These are phyloP conservation scores for Plenodomus biglobosus DNA, from an alignment of 2,329 filamentous ascomycete species.

Conservation along the genomic window DNA sequence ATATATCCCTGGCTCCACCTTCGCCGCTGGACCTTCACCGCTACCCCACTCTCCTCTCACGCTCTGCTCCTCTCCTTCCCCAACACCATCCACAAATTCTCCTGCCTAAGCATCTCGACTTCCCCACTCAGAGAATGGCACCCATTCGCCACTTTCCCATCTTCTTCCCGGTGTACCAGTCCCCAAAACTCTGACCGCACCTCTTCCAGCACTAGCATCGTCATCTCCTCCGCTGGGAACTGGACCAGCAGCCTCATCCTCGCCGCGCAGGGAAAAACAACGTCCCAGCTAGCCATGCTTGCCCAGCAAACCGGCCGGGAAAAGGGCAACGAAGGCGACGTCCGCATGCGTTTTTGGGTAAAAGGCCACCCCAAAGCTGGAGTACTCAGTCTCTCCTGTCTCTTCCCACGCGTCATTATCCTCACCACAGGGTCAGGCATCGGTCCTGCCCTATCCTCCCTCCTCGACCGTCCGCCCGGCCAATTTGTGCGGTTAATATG, in stretches of 20 bases:
- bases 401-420: slow-evolving; percentile 38
- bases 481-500: slow-evolving; percentile 65
- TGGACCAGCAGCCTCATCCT: slow-evolving; percentile 31
- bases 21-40: slow-evolving; percentile 65
- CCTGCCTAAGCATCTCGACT: slow-evolving; percentile 33
- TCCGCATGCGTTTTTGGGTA: slow-evolving; percentile 27
- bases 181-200: too few relatives aligned
- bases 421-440: slow-evolving; percentile 42
- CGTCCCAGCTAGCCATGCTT: neutral
- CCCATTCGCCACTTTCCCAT: slow-evolving; percentile 43
- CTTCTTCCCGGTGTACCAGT: neutral
- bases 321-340: neutral
- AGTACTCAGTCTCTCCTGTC: slow-evolving; percentile 33
- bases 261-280: neutral
- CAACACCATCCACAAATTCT: slow-evolving; percentile 33
- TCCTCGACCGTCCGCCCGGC: slow-evolving; percentile 54
- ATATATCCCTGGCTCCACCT: slow-evolving; percentile 73
- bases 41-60: slow-evolving; percentile 70
- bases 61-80: slow-evolving; percentile 65
- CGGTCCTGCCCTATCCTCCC: slow-evolving; percentile 50
- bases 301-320: neutral
- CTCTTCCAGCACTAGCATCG: slow-evolving; percentile 20
- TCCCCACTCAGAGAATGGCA: slow-evolving; percentile 41
- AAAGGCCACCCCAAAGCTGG: slow-evolving; percentile 34
- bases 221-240: slow-evolving; percentile 42